These are phyloP conservation scores for Kodamaea plutei DNA, from an alignment of 1,139 yeast species.

Conservation along the genomic window DNA sequence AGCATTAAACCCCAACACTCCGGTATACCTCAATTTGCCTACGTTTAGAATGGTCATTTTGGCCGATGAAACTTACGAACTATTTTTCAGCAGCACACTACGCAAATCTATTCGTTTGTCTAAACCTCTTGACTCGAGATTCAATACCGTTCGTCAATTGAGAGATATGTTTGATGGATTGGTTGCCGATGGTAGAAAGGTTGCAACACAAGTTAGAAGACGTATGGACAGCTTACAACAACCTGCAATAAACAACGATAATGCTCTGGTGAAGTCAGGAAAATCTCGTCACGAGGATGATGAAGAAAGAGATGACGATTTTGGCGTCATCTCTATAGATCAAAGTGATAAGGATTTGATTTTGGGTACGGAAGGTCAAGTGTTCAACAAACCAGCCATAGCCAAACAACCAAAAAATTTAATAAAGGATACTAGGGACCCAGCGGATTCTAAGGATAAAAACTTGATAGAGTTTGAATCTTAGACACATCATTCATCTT, in stretches of 20 bases:
- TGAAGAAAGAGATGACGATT: constrained; percentile 47
- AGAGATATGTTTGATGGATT: constrained; percentile 89
- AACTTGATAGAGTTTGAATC: constrained; percentile 21
- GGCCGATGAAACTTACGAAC: constrained; percentile 90
- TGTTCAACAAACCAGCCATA: constrained; percentile 8
- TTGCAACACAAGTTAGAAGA: constrained; percentile 81
- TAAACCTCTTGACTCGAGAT: constrained; percentile 44
- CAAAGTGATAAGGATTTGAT: constrained; percentile 45
- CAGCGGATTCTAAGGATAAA: constrained; percentile 3
- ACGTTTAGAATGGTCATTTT: constrained; percentile 92
- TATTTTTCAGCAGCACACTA: constrained; percentile 68
- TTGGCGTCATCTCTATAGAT: constrained; percentile 43
- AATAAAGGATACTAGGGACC: constrained; percentile 1
- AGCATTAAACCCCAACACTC: constrained; percentile 77
- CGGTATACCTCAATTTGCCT: constrained; percentile 73
- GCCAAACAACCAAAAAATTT: constrained; percentile 2
- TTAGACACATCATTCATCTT: too few species aligned
- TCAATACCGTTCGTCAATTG: constrained; percentile 56
- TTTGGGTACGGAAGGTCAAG: constrained; percentile 46
- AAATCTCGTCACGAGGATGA: constrained; percentile 32
- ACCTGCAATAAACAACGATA: constrained; percentile 19
- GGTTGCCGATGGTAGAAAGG: constrained; percentile 86
- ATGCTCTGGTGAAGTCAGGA: constrained; percentile 25
- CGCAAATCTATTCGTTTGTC: constrained; percentile 65
- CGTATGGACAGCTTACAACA: constrained; percentile 61